Evolutionary conservation across 495 filamentous ascomycete genomes (phyloP).

Genomic region (Penicillium simplicissimum): DNA sequence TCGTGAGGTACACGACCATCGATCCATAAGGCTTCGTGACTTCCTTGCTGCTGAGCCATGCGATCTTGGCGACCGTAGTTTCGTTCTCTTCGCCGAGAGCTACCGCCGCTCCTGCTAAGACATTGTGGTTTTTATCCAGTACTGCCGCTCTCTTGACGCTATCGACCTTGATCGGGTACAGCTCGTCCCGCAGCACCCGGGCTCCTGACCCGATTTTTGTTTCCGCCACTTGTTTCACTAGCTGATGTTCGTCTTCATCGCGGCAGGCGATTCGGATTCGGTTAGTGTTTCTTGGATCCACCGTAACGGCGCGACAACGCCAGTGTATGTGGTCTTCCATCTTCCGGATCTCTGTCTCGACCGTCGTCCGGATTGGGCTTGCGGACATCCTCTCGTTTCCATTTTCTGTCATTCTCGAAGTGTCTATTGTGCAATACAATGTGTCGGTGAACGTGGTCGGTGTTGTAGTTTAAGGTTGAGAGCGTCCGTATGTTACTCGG

Average conservation of each 20-base stretch:
- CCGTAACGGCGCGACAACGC: constrained; percentile 33
- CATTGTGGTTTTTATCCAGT: constrained; percentile 24
- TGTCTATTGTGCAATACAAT: constrained; percentile 27
- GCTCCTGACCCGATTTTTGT: constrained; percentile 21
- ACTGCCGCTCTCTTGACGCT: constrained; percentile 32
- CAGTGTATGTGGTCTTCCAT: constrained; percentile 25
- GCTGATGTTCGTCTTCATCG: constrained; percentile 13
- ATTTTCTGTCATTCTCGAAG: constrained; percentile 25
- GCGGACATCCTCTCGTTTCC: constrained; percentile 25
- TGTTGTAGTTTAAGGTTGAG: constrained; percentile 8
- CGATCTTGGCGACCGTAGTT: constrained; percentile 24
- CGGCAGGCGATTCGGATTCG: constrained; percentile 28
- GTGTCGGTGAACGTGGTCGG: constrained; percentile 23
- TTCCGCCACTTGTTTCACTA: constrained; percentile 32
- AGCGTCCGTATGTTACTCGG: constrained; percentile 22
- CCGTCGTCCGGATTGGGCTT: constrained; percentile 26
- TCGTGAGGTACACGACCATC: constrained; percentile 38
- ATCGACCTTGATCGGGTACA: constrained; percentile 37
- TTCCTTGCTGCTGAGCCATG: constrained; percentile 38
- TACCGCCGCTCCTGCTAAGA: constrained; percentile 14
- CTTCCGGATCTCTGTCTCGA: constrained; percentile 32
- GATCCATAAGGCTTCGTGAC: constrained; percentile 32
- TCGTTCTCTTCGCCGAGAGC: constrained; percentile 27
- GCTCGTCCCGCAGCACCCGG: constrained; percentile 35
- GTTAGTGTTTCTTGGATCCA: constrained; percentile 23